A percentile compares a stretch with the other conserved stretches of the same genome.
phyloP scores from a whole-genome alignment of 2,329 filamentous ascomycete genomes.

The Meredithiella fracta region DNA sequence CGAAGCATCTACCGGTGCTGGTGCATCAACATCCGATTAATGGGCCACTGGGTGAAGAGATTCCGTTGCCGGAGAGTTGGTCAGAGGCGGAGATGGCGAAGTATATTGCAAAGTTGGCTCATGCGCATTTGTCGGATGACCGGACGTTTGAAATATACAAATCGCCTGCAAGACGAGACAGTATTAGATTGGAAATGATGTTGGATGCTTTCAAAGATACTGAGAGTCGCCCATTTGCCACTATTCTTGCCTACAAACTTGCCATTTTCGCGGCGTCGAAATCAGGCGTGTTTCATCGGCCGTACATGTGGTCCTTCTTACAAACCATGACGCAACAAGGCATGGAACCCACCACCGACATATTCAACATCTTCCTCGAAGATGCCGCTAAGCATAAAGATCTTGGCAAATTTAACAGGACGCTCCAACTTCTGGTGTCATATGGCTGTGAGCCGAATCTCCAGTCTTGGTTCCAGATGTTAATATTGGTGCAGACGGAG shows the following conservation, averaged over 20 bases:
- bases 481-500: constrained; percentile 41
- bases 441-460: constrained; percentile 26
- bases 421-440: constrained; percentile 26
- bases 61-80: constrained; percentile 26
- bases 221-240: constrained; percentile 21
- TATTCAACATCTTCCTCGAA: constrained; percentile 32
- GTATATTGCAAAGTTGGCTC: constrained; percentile 28
- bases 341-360: constrained; percentile 28
- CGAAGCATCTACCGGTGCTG: constrained; percentile 15
- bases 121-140: constrained; percentile 22
- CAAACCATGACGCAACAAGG: constrained; percentile 22
- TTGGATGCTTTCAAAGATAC: constrained; percentile 25
- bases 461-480: constrained; percentile 32
- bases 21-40: constrained; percentile 18
- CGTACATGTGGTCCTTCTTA: constrained; percentile 22
- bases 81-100: constrained; percentile 25
- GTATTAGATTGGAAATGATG: constrained; percentile 25
- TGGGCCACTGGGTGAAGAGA: constrained; percentile 20
- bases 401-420: constrained; percentile 26
- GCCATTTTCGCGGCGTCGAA: constrained; percentile 27
- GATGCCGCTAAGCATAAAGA: constrained; percentile 26
- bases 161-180: constrained; percentile 22
- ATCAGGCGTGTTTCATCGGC: constrained; percentile 18
- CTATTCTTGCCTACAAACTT: constrained; percentile 26
- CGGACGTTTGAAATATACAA: constrained; percentile 23